These are phyloP conservation scores for Theobroma cacao DNA, from an alignment of 345 rosid species.

Conservation along the genomic window DNA sequence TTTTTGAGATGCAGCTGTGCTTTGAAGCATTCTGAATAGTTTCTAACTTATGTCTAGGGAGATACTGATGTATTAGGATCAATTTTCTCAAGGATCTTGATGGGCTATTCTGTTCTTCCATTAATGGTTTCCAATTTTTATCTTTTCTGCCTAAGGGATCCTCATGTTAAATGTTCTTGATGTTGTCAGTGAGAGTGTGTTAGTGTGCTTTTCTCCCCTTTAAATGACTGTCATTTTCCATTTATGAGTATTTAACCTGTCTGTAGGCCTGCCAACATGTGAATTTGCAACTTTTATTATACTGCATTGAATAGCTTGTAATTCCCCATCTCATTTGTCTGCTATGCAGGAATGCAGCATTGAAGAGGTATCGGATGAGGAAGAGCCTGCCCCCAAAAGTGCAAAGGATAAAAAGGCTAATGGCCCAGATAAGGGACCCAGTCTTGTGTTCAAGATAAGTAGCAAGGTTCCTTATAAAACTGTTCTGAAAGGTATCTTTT, in stretches of 20 bases:
- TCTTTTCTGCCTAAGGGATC: not conserved
- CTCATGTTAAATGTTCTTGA: not conserved
- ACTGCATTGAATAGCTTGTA: not conserved
- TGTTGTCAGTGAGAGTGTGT: not conserved
- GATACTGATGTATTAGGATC: not conserved
- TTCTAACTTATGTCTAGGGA: not conserved
- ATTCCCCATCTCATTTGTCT: not conserved
- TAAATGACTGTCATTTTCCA: not conserved
- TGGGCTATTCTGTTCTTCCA: not conserved
- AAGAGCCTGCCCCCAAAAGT: constrained; percentile 65
- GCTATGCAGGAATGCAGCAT: constrained; percentile 72
- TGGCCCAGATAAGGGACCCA: constrained; percentile 72
- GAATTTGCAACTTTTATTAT: not conserved
- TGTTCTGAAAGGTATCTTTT: constrained; percentile 59
- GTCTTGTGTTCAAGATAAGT: constrained; percentile 80
- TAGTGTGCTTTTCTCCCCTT: not conserved
- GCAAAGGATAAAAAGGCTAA: constrained; percentile 81
- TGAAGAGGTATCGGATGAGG: constrained; percentile 83
- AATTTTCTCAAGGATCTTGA: not conserved
- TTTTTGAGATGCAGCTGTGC: not conserved
- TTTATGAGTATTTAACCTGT: not conserved
- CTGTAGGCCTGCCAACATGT: not conserved
- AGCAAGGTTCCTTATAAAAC: constrained; percentile 93
- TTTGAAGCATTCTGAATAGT: not conserved
- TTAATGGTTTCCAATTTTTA: not conserved